Conservation (phyloP, 176 grass and related monocot genomes). For the Carex cristatella region DNA sequence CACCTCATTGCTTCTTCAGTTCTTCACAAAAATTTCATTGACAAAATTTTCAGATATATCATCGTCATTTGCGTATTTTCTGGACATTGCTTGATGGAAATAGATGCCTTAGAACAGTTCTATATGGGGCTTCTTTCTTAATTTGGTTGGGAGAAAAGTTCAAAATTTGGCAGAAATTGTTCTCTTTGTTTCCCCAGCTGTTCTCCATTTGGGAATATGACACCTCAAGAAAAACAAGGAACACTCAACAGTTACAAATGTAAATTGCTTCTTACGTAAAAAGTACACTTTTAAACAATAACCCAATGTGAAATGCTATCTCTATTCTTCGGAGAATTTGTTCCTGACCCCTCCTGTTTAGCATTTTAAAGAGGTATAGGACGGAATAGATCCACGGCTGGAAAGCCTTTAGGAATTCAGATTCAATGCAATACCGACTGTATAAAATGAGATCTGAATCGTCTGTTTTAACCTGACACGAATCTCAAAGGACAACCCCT, state of each 20-base stretch:
- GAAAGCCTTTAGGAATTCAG: too few relatives aligned
- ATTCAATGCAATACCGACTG: too few relatives aligned
- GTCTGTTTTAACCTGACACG: too few relatives aligned
- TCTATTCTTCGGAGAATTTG: not conserved
- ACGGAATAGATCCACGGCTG: not conserved
- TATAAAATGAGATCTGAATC: too few relatives aligned
- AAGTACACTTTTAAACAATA: not conserved
- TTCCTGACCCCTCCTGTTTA: not conserved
- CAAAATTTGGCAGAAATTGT: not conserved
- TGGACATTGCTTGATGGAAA: constrained; percentile 4
- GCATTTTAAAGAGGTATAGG: not conserved
- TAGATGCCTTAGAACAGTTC: not conserved
- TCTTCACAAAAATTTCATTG: not conserved
- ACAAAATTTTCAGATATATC: not conserved
- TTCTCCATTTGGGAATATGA: not conserved
- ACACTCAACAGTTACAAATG: not conserved
- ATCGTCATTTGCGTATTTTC: not conserved
- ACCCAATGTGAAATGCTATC: not conserved
- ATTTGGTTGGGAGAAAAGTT: not conserved
- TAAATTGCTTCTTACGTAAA: not conserved
- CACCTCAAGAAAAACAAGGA: not conserved
- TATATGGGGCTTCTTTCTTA: constrained; percentile 1
- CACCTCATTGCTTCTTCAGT: not conserved
- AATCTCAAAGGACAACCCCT: too few relatives aligned
- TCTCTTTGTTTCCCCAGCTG: not conserved